These are phyloP conservation scores for Salix arbutifolia DNA, from an alignment of 345 rosid species.

Conservation along the genomic window DNA sequence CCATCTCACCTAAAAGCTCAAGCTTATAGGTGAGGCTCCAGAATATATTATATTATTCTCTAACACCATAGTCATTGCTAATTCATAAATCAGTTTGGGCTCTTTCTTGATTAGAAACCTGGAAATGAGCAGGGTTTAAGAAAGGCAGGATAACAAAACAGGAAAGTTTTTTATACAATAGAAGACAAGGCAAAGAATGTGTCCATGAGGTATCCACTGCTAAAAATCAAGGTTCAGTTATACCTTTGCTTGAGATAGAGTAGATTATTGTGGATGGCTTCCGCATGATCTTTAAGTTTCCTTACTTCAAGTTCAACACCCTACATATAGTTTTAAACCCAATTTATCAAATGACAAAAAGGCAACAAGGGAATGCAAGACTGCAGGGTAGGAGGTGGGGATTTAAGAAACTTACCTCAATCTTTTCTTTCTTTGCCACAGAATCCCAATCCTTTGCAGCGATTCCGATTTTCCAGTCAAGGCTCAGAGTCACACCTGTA, in stretches of 20 bases:
- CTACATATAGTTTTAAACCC: slow-evolving; percentile 27
- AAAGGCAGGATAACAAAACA: not conserved
- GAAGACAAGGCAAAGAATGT: not conserved
- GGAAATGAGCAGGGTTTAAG: not conserved
- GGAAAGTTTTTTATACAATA: not conserved
- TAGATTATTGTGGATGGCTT: slow-evolving; percentile 56
- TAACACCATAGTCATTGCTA: too few species aligned
- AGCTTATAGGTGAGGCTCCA: too few species aligned
- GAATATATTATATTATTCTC: too few species aligned
- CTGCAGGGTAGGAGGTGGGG: not conserved
- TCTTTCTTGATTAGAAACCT: not conserved
- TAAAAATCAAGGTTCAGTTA: not conserved
- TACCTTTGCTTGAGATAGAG: slow-evolving; percentile 63
- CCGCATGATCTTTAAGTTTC: slow-evolving; percentile 66
- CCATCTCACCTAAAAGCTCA: too few species aligned
- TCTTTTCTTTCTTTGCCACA: slow-evolving; percentile 84
- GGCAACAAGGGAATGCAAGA: not conserved
- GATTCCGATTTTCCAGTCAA: slow-evolving; percentile 89
- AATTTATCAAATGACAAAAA: not conserved
- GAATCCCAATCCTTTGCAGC: slow-evolving; percentile 97
- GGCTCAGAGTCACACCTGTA: slow-evolving; percentile 45
- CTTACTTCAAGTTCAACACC: slow-evolving; percentile 83
- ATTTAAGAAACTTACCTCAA: slow-evolving; percentile 52
- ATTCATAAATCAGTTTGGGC: not conserved
- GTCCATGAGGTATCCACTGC: not conserved